phyloP scores from a whole-genome alignment of 768 basidiomycete genomes.

The Termitomyces sp. region DNA sequence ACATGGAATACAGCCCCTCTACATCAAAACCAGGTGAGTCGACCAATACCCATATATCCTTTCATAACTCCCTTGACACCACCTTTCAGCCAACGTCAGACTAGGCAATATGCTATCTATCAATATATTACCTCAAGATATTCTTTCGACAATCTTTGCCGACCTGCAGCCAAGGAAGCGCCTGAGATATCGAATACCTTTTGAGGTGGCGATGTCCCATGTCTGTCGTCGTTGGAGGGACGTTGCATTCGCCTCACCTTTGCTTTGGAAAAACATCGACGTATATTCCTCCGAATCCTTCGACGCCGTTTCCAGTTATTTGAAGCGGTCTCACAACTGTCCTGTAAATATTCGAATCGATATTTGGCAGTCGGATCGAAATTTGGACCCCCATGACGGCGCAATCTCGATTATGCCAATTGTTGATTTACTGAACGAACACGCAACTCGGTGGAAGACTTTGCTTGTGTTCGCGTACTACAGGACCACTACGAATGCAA shows the following conservation, averaged over 20 bases:
- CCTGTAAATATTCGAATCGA: conserved; percentile 28
- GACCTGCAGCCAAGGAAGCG: conserved; percentile 19
- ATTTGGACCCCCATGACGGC: neutral
- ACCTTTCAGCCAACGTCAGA: neutral
- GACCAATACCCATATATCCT: neutral
- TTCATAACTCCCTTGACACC: neutral
- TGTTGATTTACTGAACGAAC: conserved; percentile 15
- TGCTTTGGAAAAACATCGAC: conserved; percentile 36
- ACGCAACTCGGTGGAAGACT: conserved; percentile 22
- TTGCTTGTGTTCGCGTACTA: conserved; percentile 22
- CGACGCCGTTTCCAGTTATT: conserved; percentile 20
- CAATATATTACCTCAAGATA: conserved; percentile 25
- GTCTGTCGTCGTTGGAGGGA: conserved; percentile 40
- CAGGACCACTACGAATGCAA: conserved; percentile 19
- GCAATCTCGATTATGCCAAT: conserved; percentile 10
- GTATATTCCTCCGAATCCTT: conserved; percentile 24
- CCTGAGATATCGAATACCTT: conserved; percentile 21
- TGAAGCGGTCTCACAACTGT: conserved; percentile 25
- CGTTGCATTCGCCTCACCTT: conserved; percentile 29
- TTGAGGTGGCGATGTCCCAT: conserved; percentile 36
- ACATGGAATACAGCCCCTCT: neutral
- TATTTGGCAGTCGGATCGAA: conserved; percentile 24
- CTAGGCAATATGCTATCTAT: conserved; percentile 4
- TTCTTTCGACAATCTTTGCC: conserved; percentile 25
- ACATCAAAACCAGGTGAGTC: neutral